phyloP scores from a whole-genome alignment of 1,284 basidiomycete species.

The Mycena sp. region DNA sequence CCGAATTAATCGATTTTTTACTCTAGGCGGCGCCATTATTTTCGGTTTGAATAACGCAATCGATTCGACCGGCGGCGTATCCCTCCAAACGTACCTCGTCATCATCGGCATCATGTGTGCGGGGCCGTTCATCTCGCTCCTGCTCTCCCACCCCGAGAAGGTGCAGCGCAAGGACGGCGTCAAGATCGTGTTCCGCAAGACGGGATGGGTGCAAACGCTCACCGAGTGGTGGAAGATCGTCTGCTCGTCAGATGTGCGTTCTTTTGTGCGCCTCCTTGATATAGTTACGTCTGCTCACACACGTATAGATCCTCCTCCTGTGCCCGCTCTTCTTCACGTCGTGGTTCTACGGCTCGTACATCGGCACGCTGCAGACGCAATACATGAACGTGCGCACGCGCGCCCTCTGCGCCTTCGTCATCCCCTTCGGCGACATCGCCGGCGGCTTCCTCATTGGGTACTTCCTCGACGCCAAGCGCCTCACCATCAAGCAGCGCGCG shows the following conservation, averaged over 20 bases:
- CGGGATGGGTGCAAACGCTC: conserved; percentile 39
- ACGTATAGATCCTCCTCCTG: conserved; percentile 40
- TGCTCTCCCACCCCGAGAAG: conserved; percentile 42
- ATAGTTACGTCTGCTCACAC: neutral
- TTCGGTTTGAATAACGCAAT: conserved; percentile 41
- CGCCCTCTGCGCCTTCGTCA: conserved; percentile 42
- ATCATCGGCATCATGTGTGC: conserved; percentile 49
- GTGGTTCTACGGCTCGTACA: conserved; percentile 47
- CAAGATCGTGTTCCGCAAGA: conserved; percentile 40
- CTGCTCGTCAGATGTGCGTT: conserved; percentile 35
- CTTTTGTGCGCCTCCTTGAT: neutral
- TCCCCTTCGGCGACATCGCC: conserved; percentile 44
- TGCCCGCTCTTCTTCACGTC: conserved; percentile 46
- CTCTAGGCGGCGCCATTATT: conserved; percentile 44
- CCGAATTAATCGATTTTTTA: neutral
- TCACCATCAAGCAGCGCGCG: conserved; percentile 43
- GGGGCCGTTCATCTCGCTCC: conserved; percentile 43
- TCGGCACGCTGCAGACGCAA: conserved; percentile 44
- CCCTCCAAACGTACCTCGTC: conserved; percentile 43
- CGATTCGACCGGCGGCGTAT: conserved; percentile 43
- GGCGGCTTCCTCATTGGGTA: conserved; percentile 41
- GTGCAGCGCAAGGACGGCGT: conserved; percentile 44
- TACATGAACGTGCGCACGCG: conserved; percentile 45
- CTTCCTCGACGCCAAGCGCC: conserved; percentile 42
- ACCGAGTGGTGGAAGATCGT: conserved; percentile 42